Evolutionary conservation across 768 basidiomycete species (phyloP), one percentile per base, ranked within the genome.

Genomic region (Termitomyces sp.): DNA sequence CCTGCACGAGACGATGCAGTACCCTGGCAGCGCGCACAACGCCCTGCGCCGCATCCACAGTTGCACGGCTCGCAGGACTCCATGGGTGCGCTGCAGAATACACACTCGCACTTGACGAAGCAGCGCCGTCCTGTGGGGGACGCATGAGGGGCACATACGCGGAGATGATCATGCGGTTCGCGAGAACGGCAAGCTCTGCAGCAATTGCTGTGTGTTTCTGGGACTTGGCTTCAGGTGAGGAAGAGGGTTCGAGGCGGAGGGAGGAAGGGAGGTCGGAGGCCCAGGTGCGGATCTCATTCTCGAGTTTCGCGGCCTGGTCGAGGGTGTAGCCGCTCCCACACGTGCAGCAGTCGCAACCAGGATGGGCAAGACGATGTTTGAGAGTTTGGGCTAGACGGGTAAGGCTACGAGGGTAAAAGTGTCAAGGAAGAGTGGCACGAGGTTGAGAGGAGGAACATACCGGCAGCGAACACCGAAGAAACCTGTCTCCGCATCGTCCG

Each of bases 101-200:
- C 5, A 55, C 60, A 12, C 54, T 59, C 18, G 43, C 24, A n/a
- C 54, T 50, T 3, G 63, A 52, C 20, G 54, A 54, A 13, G 46
- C 34, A 8, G 53, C 42, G 3, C 54, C 34, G 8, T 56, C 60
- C 22, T 52, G 37, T 0, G 63, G 48, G 9, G 65, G 65, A 3
- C 76, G 74, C 59, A 90, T 69, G 70, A 90, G 88, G 0, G 90
- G 89, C n/a, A 84, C 66, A 67, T 86, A 91, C 6, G 83, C 73
- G 69, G 83, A 84, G 61, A 90, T 71, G 54, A 88, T 74, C 53
- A 91, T 67, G 39, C 82, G 71, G 62, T 89, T 79, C 5, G 85
- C 83, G 51, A 82, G 74, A 44, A 88, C 79, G 0, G 79, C 77
- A 49, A 91, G 71, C 62, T 89, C 63, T 0, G 64, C 63, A 4